Percentiles rank a stretch among this genome's conserved stretches.
Evolutionary conservation across 768 basidiomycete species (phyloP).

Genomic region (Cantharellus anzutake): DNA sequence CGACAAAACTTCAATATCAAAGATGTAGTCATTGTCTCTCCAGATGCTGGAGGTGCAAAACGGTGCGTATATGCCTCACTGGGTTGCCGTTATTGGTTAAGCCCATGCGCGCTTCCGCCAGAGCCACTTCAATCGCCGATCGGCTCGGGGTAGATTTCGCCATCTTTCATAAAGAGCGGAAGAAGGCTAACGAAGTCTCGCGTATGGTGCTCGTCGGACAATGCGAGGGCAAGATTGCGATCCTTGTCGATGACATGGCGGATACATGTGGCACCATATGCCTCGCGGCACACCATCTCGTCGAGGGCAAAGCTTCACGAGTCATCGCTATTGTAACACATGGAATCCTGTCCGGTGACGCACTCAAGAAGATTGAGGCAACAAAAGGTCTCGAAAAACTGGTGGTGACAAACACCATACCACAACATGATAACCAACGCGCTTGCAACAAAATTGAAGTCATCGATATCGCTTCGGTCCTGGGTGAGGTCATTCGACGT

Average conservation of each 20-base stretch:
- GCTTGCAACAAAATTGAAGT: conserved; percentile 70
- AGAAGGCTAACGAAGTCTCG: conserved; percentile 88
- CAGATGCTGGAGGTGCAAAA: conserved; percentile 97
- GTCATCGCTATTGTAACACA: conserved; percentile 92
- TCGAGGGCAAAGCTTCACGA: conserved; percentile 71
- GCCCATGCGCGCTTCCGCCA: conserved; percentile 16
- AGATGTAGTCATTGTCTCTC: conserved; percentile 87
- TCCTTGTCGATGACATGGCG: conserved; percentile 97
- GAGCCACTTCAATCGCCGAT: conserved; percentile 94
- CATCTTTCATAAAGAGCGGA: conserved; percentile 97
- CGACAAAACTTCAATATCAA: conserved; percentile 72
- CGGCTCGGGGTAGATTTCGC: conserved; percentile 94
- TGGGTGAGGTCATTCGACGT: conserved; percentile 89
- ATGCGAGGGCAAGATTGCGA: conserved; percentile 80
- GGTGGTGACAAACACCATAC: conserved; percentile 96
- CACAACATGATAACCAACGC: conserved; percentile 60
- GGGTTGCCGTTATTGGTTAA: neutral
- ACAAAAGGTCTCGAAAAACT: conserved; percentile 67
- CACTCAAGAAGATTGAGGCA: conserved; percentile 49
- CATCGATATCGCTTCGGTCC: conserved; percentile 83
- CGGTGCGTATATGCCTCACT: conserved; percentile 29
- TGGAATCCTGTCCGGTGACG: conserved; percentile 83
- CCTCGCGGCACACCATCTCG: conserved; percentile 73
- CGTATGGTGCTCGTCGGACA: conserved; percentile 92
- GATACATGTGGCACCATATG: conserved; percentile 91